Evolutionary conservation across 2,329 filamentous ascomycete genomes (phyloP).

Genomic region (Claviceps monticola): DNA sequence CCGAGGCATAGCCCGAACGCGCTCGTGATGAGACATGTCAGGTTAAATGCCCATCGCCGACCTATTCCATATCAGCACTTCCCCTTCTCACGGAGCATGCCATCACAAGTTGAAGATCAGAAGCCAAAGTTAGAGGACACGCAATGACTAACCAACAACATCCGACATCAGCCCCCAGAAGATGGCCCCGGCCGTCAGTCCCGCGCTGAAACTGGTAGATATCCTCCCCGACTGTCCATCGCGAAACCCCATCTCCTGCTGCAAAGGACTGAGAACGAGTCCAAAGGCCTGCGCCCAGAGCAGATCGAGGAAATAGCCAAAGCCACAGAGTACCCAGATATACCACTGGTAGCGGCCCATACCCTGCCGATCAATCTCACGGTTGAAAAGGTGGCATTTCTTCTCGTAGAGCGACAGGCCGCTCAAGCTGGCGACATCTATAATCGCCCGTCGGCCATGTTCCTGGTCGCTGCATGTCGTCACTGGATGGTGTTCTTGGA

Average conservation of each 20-base stretch:
- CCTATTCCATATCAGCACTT: constrained; percentile 8
- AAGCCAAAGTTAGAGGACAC: neutral
- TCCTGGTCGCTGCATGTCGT: neutral
- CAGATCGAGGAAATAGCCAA: constrained; percentile 41
- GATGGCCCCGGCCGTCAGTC: constrained; percentile 30
- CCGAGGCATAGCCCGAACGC: constrained; percentile 39
- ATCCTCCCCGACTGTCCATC: constrained; percentile 27
- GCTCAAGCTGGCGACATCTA: constrained; percentile 9
- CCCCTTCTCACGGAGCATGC: too few relatives aligned
- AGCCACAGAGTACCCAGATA: constrained; percentile 37
- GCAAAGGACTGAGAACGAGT: constrained; percentile 36
- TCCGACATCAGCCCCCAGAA: constrained; percentile 42
- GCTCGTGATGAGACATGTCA: constrained; percentile 40
- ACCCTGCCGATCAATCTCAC: constrained; percentile 35
- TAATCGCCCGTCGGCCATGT: neutral
- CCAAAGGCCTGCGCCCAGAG: constrained; percentile 46
- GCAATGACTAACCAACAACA: constrained; percentile 21
- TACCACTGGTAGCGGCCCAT: constrained; percentile 41
- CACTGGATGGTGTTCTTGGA: neutral
- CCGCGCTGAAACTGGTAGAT: constrained; percentile 39
- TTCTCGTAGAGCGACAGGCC: constrained; percentile 18
- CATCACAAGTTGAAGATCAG: too few relatives aligned
- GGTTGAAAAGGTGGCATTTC: constrained; percentile 22
- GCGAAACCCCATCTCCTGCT: constrained; percentile 42
- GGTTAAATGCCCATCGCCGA: constrained; percentile 42